Conservation (phyloP, 2,329 filamentous ascomycete genomes). For the Capronia americana region DNA sequence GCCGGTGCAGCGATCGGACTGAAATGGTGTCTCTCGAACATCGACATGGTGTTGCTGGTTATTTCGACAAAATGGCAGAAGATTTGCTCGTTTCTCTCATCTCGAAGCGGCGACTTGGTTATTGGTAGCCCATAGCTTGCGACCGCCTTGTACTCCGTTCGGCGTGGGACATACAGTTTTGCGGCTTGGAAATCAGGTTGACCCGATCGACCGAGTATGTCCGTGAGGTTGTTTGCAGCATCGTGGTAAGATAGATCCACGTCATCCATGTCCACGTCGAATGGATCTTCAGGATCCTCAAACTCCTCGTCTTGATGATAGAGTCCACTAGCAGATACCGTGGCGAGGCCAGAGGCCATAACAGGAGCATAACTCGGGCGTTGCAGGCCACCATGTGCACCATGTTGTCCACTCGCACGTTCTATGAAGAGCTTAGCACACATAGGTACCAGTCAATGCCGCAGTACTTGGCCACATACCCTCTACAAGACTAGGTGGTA, state of each 20-base stretch:
- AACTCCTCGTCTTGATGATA: slow-evolving; percentile 49
- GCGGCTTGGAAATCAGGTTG: slow-evolving; percentile 19
- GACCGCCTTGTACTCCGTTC: slow-evolving; percentile 22
- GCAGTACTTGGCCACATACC: slow-evolving; percentile 29
- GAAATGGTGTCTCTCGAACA: slow-evolving; percentile 79
- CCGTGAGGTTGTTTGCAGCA: slow-evolving; percentile 39
- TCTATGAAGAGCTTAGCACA: slow-evolving; percentile 29
- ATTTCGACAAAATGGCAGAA: slow-evolving; percentile 93
- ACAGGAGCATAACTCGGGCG: neutral
- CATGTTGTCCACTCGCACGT: slow-evolving; percentile 22
- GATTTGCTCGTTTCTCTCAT: slow-evolving; percentile 78
- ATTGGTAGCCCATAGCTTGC: slow-evolving; percentile 26
- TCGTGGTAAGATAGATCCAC: slow-evolving; percentile 42
- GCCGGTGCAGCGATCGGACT: slow-evolving; percentile 67
- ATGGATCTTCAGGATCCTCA: slow-evolving; percentile 66
- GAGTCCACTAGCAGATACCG: neutral
- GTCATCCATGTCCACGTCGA: slow-evolving; percentile 62
- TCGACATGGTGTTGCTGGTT: slow-evolving; percentile 82
- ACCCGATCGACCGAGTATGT: slow-evolving; percentile 42
- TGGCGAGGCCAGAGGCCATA: slow-evolving; percentile 14
- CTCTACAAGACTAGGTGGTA: slow-evolving; percentile 20
- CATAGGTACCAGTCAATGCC: slow-evolving; percentile 11
- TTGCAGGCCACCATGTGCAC: slow-evolving; percentile 24
- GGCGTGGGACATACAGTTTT: slow-evolving; percentile 10
- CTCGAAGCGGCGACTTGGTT: slow-evolving; percentile 74